Conservation (phyloP, 768 basidiomycete genomes). For the Pisolithus albus region DNA sequence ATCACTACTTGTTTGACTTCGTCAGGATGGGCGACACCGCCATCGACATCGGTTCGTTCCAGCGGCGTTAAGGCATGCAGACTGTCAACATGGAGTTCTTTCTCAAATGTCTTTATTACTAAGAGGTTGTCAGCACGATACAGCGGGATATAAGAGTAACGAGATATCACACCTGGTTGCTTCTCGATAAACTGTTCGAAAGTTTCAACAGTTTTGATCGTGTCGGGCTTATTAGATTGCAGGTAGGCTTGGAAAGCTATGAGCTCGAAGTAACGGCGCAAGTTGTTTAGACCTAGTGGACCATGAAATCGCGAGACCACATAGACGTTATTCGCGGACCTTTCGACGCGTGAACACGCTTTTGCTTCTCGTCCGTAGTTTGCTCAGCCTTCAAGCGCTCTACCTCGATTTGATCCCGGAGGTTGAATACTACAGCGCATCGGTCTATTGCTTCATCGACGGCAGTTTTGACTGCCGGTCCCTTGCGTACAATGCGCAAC, state of each 20-base stretch:
- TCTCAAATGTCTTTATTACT: slow-evolving; percentile 96
- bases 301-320: slow-evolving; percentile 4
- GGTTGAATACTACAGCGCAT: slow-evolving; percentile 75
- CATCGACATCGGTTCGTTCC: slow-evolving; percentile 57
- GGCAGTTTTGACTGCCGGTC: slow-evolving; percentile 74
- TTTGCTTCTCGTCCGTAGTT: slow-evolving; percentile 63
- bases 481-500: slow-evolving; percentile 80
- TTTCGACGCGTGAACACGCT: slow-evolving; percentile 59
- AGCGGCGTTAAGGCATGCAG: slow-evolving; percentile 77
- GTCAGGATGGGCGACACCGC: slow-evolving; percentile 77
- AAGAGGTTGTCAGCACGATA: not conserved
- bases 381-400: slow-evolving; percentile 72
- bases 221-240: slow-evolving; percentile 75
- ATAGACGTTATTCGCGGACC: slow-evolving; percentile 37
- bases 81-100: slow-evolving; percentile 77
- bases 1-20: slow-evolving; percentile 85
- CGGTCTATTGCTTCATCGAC: slow-evolving; percentile 88
- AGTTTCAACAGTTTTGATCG: slow-evolving; percentile 62
- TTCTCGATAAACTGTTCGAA: slow-evolving; percentile 80
- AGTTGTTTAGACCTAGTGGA: slow-evolving; percentile 60
- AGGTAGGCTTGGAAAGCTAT: slow-evolving; percentile 89
- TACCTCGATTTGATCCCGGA: slow-evolving; percentile 86
- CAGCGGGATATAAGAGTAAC: not conserved
- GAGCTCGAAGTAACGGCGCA: slow-evolving; percentile 79
- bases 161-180: slow-evolving; percentile 58